These are phyloP conservation scores for Colletotrichum sp. DNA, from an alignment of 2,329 filamentous ascomycete genomes.

Conservation along the genomic window DNA sequence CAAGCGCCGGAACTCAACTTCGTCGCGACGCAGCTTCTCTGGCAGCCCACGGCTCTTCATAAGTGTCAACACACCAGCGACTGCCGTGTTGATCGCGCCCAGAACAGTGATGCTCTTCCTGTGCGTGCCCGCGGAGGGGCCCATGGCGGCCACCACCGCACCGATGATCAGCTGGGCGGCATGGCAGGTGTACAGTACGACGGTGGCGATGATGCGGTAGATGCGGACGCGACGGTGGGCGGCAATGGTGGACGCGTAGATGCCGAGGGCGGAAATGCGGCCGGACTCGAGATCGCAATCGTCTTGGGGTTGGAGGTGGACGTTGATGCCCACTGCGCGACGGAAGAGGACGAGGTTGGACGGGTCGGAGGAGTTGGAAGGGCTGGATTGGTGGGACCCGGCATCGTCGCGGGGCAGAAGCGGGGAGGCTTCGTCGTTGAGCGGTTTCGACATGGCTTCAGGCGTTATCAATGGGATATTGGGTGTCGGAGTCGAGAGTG, in stretches of 20 bases:
- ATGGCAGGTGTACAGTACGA: constrained; percentile 46
- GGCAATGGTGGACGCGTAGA: constrained; percentile 44
- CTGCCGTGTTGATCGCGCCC: constrained; percentile 66
- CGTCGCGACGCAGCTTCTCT: constrained; percentile 49
- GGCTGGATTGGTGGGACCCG: neutral
- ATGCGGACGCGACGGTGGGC: constrained; percentile 33
- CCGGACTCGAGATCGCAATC: constrained; percentile 36
- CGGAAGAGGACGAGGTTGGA: constrained; percentile 47
- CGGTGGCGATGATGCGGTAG: constrained; percentile 38
- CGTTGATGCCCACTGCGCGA: constrained; percentile 47
- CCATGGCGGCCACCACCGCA: constrained; percentile 50
- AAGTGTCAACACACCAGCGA: constrained; percentile 65
- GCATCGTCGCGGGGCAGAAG: neutral
- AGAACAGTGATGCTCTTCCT: constrained; percentile 58
- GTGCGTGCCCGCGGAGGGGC: constrained; percentile 51
- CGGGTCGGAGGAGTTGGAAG: constrained; percentile 28
- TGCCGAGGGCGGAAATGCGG: constrained; percentile 37
- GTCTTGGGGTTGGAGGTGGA: constrained; percentile 23
- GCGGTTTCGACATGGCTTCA: neutral
- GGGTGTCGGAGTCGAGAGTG: neutral
- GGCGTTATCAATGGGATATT: neutral
- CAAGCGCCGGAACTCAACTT: constrained; percentile 48
- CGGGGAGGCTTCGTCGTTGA: neutral
- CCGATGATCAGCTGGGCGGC: constrained; percentile 52
- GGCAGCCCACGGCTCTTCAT: constrained; percentile 57